phyloP scores from a whole-genome alignment of 805 yeast genomes.

The Blastobotrys terrestris region DNA sequence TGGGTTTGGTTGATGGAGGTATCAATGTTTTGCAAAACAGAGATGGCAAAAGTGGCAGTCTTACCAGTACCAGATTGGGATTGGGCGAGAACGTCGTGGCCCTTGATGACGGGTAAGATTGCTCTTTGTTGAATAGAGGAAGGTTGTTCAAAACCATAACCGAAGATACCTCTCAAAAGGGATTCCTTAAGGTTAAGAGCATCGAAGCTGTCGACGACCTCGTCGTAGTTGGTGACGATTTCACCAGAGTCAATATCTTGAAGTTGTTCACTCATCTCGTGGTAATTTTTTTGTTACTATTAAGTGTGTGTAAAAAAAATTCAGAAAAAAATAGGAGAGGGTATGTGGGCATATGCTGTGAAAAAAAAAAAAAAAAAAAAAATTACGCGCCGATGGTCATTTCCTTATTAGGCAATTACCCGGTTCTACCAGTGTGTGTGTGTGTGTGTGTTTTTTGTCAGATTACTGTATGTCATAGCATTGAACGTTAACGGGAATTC shows the following conservation, averaged over 20 bases:
- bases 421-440: too few species aligned
- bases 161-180: constrained; percentile 43
- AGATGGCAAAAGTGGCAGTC: constrained; percentile 96
- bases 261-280: constrained; percentile 37
- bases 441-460: too few species aligned
- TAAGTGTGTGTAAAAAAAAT: neutral
- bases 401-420: too few species aligned
- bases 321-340: neutral
- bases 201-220: constrained; percentile 70
- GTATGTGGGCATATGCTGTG: neutral
- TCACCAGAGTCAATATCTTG: constrained; percentile 69
- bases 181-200: constrained; percentile 67
- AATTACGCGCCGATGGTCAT: too few species aligned
- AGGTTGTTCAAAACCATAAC: constrained; percentile 92
- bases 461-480: too few species aligned
- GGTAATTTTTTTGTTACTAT: neutral
- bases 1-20: constrained; percentile 68
- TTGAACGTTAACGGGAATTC: too few species aligned
- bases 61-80: constrained; percentile 99
- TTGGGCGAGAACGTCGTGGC: constrained; percentile 95
- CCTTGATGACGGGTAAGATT: constrained; percentile 87
- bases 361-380: neutral
- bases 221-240: constrained; percentile 95
- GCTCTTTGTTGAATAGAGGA: constrained; percentile 98
- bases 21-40: constrained; percentile 83